A percentile compares a stretch with the other conserved stretches of the same genome.
phyloP scores from a whole-genome alignment of 1,284 basidiomycete species.

The Tilletia indica region DNA sequence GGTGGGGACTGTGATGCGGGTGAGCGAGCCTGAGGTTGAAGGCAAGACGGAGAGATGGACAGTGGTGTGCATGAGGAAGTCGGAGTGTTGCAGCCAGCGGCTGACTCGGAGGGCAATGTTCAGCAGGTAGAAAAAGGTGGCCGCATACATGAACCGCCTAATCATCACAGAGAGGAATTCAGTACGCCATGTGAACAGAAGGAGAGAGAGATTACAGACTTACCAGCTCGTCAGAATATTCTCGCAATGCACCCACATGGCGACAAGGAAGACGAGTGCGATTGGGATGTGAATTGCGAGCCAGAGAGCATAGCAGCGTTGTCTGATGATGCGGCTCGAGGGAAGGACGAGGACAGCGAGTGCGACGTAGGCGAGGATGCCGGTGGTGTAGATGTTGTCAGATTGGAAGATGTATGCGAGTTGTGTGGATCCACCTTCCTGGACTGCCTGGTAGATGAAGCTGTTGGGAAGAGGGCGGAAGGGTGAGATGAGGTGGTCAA shows the following conservation, averaged over 20 bases:
- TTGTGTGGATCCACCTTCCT: constrained; percentile 32
- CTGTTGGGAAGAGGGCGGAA: not conserved
- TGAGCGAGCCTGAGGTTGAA: constrained; percentile 17
- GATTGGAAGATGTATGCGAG: constrained; percentile 33
- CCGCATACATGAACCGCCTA: constrained; percentile 17
- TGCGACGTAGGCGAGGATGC: constrained; percentile 39
- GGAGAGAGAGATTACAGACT: not conserved
- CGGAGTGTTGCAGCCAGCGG: not conserved
- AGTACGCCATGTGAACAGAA: not conserved
- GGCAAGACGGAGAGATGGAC: constrained; percentile 1
- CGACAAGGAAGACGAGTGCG: constrained; percentile 38
- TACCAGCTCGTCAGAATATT: constrained; percentile 33
- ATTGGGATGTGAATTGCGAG: constrained; percentile 43
- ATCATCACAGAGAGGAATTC: not conserved
- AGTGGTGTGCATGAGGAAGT: constrained; percentile 14
- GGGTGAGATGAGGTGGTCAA: not conserved
- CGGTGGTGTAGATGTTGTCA: constrained; percentile 39
- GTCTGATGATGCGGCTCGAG: constrained; percentile 30
- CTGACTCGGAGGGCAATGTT: constrained; percentile 14
- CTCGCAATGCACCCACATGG: constrained; percentile 43
- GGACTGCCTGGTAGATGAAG: constrained; percentile 42
- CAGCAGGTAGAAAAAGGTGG: constrained; percentile 16
- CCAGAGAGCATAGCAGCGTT: constrained; percentile 50
- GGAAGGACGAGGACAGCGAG: constrained; percentile 38
- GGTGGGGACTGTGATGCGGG: constrained; percentile 38